Base-by-base conservation (phyloP, 208 protist species). In the Crithidia sp. region DNA sequence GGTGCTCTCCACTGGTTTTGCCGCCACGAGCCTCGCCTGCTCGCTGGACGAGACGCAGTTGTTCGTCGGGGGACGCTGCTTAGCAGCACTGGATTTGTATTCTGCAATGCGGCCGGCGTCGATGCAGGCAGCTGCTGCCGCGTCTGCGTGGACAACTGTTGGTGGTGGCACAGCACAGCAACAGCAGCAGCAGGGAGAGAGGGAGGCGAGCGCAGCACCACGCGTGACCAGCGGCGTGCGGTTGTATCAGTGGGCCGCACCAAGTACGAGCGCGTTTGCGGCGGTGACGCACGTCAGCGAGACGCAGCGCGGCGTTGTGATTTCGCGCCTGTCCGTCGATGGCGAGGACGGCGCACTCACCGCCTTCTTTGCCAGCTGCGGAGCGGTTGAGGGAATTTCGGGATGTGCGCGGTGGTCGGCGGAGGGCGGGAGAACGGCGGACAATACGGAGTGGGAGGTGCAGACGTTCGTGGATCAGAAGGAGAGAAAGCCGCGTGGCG, bases 1-100 rank as follows among this genome's bases (percentile, higher is more conserved):
- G 9, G 67, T 66, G 19, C 53, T 90, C 7, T 43, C 45, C 13
- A 82, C 80, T 49, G 83, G 86, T 8, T 92, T 94, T 49, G 79
- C 87, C 2, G 72, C 84, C 7, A 65, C 70, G 7, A 81, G 71
- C 39, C 17, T 96, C 4, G 79, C 82, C 1, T 81, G 85, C 17
- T 88, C 89, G 13, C 47, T 75, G 12, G 89, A 96, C 67, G 89
- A 96, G 78, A 89, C 89, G 13, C 61, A 59, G 6, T 82, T 82
- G 36, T 92, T 83, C 45, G 85, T 94, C 10, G 91, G 79, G 19
- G 91, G 91, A 4, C 78, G 77, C 16, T 69, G 60, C 0, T 62
- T 93, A 37, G 82, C 76, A 0, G 67, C 69, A 4, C 73, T 96
- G 12, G 88, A 94, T 62, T 62, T 92, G 60, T 78, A 83, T 50